Evolutionary conservation across 2,329 filamentous ascomycete genomes (phyloP).

Genomic region (Calonectria pseudoreteaudii): DNA sequence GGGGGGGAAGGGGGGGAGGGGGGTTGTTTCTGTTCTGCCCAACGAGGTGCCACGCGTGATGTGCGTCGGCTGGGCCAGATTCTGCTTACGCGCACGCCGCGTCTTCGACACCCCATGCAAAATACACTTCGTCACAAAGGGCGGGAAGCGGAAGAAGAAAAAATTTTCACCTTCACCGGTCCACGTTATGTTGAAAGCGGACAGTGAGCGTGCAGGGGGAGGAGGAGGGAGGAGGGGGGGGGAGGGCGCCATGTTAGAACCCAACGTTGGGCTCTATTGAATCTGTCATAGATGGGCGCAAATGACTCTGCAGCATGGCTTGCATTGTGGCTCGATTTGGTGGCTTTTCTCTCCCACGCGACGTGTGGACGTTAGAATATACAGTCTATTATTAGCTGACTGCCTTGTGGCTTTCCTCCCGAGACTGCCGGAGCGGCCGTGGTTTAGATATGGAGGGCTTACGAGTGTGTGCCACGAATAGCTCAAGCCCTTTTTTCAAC

Average conservation of each 20-base stretch:
- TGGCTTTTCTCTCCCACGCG: neutral
- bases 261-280: neutral
- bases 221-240: no score
- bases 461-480: neutral
- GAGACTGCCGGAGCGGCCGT: neutral
- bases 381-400: neutral
- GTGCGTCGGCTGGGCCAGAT: neutral
- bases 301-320: neutral
- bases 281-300: neutral
- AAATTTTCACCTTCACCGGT: neutral
- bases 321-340: neutral
- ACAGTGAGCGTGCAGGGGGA: neutral
- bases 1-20: no score
- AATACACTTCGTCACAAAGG: neutral
- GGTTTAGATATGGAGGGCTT: neutral
- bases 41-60: neutral
- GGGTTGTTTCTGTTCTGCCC: neutral
- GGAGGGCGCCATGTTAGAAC: neutral
- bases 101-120: neutral
- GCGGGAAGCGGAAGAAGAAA: neutral
- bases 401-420: neutral
- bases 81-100: neutral
- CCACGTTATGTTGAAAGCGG: neutral
- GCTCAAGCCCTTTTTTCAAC: neutral
- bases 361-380: no score